Evolutionary conservation across 2,329 filamentous ascomycete genomes (phyloP).

Genomic region (Teratosphaeria epicoccoides): DNA sequence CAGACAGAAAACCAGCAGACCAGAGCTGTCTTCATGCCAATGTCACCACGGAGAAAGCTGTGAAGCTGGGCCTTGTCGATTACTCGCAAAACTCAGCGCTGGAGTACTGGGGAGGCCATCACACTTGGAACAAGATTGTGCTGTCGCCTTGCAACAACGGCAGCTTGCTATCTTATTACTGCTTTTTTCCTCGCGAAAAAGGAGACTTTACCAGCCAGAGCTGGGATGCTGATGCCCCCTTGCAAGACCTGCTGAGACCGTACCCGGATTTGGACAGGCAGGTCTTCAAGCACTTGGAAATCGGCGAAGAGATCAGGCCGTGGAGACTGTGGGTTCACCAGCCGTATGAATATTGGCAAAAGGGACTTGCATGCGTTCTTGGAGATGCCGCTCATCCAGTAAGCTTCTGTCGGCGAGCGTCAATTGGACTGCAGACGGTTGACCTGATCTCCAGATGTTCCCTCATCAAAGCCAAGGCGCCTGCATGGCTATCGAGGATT

Average conservation of each 20-base stretch:
- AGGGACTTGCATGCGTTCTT: constrained; percentile 45
- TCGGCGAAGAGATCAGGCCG: constrained; percentile 52
- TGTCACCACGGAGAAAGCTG: constrained; percentile 50
- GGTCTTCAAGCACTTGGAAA: constrained; percentile 47
- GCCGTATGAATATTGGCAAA: constrained; percentile 49
- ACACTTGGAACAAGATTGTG: constrained; percentile 57
- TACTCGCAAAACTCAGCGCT: constrained; percentile 51
- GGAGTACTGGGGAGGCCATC: constrained; percentile 61
- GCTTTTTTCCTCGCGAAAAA: constrained; percentile 52
- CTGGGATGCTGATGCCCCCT: constrained; percentile 46
- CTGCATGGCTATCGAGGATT: constrained; percentile 59
- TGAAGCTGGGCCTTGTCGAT: constrained; percentile 50
- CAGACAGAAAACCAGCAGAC: constrained; percentile 49
- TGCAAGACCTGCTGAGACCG: constrained; percentile 45
- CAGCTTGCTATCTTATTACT: constrained; percentile 57
- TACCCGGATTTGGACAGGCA: constrained; percentile 51
- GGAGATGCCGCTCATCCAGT: constrained; percentile 56
- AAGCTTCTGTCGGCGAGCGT: background rate
- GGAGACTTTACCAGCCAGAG: constrained; percentile 52
- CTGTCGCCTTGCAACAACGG: constrained; percentile 58
- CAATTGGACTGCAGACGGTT: constrained; percentile 23
- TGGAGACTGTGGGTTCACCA: constrained; percentile 58
- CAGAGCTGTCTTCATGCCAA: constrained; percentile 56
- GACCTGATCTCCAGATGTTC: constrained; percentile 43
- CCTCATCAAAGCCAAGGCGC: constrained; percentile 60